Conservation (phyloP, 345 rosid genomes). For the Acer saccharum region DNA sequence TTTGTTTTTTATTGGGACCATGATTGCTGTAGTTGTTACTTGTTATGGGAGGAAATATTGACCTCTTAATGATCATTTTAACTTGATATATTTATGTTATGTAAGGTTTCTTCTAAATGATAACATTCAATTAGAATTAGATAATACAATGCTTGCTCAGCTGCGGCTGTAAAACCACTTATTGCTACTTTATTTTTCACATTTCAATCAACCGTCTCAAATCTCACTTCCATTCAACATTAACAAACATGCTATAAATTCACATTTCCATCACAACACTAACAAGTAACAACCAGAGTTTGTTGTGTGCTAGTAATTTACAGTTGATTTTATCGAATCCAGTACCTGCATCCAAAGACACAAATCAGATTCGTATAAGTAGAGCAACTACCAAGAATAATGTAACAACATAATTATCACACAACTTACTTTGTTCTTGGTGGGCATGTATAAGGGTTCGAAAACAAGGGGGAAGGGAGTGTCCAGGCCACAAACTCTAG, state of each 20-base stretch:
- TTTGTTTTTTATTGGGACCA: not conserved
- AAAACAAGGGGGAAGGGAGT: constrained; percentile 93
- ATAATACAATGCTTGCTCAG: not conserved
- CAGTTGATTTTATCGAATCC: constrained; percentile 80
- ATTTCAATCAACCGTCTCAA: too few relatives aligned
- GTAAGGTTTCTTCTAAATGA: too few relatives aligned
- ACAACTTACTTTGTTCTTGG: constrained; percentile 66
- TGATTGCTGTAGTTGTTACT: not conserved
- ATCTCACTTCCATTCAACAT: too few relatives aligned
- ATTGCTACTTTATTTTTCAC: not conserved
- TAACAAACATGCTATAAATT: too few relatives aligned
- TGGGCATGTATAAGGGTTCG: constrained; percentile 90
- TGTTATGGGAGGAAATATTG: too few relatives aligned
- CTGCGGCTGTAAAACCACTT: not conserved
- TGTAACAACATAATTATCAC: not conserved
- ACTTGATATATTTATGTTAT: too few relatives aligned
- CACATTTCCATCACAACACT: not conserved
- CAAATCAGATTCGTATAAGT: not conserved
- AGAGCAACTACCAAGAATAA: not conserved
- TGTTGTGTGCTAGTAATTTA: constrained; percentile 47
- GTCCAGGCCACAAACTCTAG: constrained; percentile 86
- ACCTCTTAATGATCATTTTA: too few relatives aligned
- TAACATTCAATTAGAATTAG: too few relatives aligned
- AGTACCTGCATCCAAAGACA: constrained; percentile 55
- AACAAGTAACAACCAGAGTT: not conserved